A percentile compares a stretch with the other conserved stretches of the same genome.
These are phyloP conservation scores for Mrakia gelida DNA, from an alignment of 768 basidiomycete genomes.

Conservation along the genomic window DNA sequence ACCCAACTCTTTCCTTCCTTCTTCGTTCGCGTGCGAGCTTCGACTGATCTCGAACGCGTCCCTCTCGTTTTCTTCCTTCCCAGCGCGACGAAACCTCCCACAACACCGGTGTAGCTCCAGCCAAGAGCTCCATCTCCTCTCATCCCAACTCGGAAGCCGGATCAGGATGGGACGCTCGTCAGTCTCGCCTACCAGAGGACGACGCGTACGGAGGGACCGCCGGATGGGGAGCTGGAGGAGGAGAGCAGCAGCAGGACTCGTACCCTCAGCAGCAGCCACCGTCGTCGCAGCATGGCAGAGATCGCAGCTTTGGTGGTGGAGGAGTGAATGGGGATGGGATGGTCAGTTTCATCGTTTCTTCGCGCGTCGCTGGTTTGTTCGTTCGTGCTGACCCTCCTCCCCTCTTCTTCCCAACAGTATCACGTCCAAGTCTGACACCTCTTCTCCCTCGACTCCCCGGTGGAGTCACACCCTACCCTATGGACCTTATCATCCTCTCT, in stretches of 20 bases:
- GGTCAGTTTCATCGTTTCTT: neutral
- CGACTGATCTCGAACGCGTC: neutral
- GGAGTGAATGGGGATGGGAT: conserved; percentile 12
- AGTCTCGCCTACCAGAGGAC: neutral
- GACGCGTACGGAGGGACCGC: neutral
- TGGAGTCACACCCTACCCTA: no score
- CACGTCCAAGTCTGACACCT: neutral
- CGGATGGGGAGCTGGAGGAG: neutral
- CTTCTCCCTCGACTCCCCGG: no score
- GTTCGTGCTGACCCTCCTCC: neutral
- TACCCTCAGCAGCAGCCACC: neutral
- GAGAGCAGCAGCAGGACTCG: neutral
- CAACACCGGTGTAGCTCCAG: conserved; percentile 1
- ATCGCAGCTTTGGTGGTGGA: conserved; percentile 5
- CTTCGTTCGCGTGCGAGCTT: no score
- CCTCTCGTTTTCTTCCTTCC: neutral
- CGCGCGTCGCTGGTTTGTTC: no score
- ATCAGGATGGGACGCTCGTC: conserved; percentile 6
- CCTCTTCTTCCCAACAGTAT: neutral
- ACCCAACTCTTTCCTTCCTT: neutral
- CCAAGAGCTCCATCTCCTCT: neutral
- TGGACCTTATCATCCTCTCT: no score
- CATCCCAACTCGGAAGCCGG: neutral
- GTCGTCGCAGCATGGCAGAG: neutral
- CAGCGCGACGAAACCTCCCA: conserved; percentile 12